Percentiles rank a stretch among this genome's conserved stretches.
Evolutionary conservation across 345 rosid species (phyloP).

Genomic region (Linum lewisii): DNA sequence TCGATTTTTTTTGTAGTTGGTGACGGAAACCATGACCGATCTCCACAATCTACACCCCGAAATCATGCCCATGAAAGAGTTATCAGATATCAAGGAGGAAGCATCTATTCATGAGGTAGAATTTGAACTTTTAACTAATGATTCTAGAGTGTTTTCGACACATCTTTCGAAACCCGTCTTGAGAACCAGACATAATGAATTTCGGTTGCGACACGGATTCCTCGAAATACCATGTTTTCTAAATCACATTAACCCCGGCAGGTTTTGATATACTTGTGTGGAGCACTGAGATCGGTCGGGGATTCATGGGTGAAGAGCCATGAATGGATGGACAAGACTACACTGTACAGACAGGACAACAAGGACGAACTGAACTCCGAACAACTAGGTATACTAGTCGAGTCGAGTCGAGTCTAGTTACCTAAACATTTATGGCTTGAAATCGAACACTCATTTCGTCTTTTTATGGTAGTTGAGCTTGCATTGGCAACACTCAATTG

Average conservation of each 20-base stretch:
- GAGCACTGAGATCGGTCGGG: conserved; percentile 46
- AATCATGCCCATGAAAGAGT: conserved; percentile 29
- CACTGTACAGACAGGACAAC: conserved; percentile 24
- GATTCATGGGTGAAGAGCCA: conserved; percentile 51
- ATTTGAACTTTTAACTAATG: too few species aligned
- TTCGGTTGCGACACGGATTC: too few species aligned
- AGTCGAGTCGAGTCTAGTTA: not conserved
- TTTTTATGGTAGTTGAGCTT: conserved; percentile 34
- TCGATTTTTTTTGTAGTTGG: conserved; percentile 37
- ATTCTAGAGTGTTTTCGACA: too few species aligned
- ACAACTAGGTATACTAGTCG: conserved; percentile 34
- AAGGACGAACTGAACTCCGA: conserved; percentile 33
- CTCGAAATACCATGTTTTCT: too few species aligned
- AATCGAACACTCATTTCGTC: not conserved
- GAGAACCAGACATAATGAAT: too few species aligned
- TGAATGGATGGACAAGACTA: conserved; percentile 40
- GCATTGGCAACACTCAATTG: conserved; percentile 49
- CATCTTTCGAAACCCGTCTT: too few species aligned
- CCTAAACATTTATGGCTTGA: too few species aligned
- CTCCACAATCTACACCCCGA: conserved; percentile 57
- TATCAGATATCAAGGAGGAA: conserved; percentile 37
- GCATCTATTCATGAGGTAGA: conserved; percentile 43
- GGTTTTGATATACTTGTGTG: conserved; percentile 45
- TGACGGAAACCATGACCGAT: conserved; percentile 55
- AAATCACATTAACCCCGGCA: conserved; percentile 19